Percentiles rank a stretch among this genome's conserved stretches.
Conservation (phyloP, 352 stramenopile species). For the Phytopythium sindhum region DNA sequence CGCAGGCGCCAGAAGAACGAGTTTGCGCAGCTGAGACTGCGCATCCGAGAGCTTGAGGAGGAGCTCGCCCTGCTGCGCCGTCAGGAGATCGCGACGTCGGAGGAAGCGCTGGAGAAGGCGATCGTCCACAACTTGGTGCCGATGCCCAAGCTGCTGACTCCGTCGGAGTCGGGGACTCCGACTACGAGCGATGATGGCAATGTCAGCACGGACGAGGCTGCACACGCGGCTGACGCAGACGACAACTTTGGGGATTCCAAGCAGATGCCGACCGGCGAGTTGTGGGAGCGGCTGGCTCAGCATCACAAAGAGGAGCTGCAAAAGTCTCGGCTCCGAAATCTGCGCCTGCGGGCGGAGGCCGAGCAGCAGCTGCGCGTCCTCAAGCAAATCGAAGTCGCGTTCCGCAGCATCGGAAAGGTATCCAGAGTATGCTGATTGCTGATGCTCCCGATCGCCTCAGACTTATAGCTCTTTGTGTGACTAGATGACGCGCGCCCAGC, state of each 20-base stretch:
- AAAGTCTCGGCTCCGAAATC: constrained; percentile 29
- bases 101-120: constrained; percentile 23
- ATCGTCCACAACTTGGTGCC: constrained; percentile 24
- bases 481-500: constrained; percentile 1
- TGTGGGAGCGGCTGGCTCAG: constrained; percentile 27
- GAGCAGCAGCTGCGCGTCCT: constrained; percentile 35
- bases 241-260: neutral
- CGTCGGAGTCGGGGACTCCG: neutral
- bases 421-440: neutral
- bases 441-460: too few species aligned
- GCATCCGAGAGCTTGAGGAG: constrained; percentile 17
- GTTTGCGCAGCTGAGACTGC: constrained; percentile 19
- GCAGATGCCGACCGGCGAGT: neutral
- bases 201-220: neutral
- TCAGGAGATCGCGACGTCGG: constrained; percentile 16
- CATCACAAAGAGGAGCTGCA: constrained; percentile 27
- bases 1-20: constrained; percentile 32
- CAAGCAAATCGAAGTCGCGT: constrained; percentile 34
- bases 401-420: constrained; percentile 27
- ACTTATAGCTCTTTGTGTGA: constrained; percentile 8
- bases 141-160: constrained; percentile 14
- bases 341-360: constrained; percentile 22
- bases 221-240: neutral
- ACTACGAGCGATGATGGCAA: neutral
- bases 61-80: constrained; percentile 20